Percentiles rank a stretch among this genome's conserved stretches.
Evolutionary conservation across 2,329 filamentous ascomycete species (phyloP).

Genomic region (Calonectria pseudoturangicola): DNA sequence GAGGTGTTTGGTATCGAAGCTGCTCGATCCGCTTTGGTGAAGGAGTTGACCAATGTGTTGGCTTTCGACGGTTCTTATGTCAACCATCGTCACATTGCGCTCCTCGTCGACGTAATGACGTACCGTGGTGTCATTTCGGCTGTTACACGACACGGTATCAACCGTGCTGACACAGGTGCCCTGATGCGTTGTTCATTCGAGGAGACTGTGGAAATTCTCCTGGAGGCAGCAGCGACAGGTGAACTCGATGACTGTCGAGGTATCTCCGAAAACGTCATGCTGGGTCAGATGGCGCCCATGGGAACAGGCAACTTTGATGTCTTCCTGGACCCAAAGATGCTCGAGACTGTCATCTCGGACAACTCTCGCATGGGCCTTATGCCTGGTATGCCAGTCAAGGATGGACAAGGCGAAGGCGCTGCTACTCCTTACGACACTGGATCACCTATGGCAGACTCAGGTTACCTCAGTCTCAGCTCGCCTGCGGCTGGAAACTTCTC

Average conservation of each 20-base stretch:
- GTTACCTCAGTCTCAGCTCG: conserved; percentile 78
- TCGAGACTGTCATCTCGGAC: conserved; percentile 94
- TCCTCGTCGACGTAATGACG: conserved; percentile 98
- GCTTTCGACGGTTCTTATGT: conserved; percentile 99
- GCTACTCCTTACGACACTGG: conserved; percentile 96
- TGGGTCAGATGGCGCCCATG: conserved; percentile 97
- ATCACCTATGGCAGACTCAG: conserved; percentile 84
- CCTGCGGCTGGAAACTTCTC: conserved; percentile 81
- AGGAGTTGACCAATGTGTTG: conserved; percentile 92
- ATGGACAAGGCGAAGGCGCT: conserved; percentile 84
- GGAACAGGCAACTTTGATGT: conserved; percentile 98
- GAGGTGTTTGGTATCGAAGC: conserved; percentile 98
- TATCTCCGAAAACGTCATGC: conserved; percentile 99
- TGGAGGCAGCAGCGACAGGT: conserved; percentile 95
- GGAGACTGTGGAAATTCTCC: conserved; percentile 97
- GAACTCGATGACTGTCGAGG: conserved; percentile 98
- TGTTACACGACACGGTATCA: conserved; percentile 98
- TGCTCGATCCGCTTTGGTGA: conserved; percentile 88
- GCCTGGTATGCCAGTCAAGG: conserved; percentile 86
- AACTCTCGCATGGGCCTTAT: conserved; percentile 90
- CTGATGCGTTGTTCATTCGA: conserved; percentile 99
- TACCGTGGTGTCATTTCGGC: conserved; percentile 95
- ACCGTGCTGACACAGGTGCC: conserved; percentile 96
- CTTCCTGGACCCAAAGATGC: conserved; percentile 94
- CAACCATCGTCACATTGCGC: conserved; percentile 97